Evolutionary conservation across 163 green algal genomes (phyloP).

Genomic region (Scenedesmus sp.): DNA sequence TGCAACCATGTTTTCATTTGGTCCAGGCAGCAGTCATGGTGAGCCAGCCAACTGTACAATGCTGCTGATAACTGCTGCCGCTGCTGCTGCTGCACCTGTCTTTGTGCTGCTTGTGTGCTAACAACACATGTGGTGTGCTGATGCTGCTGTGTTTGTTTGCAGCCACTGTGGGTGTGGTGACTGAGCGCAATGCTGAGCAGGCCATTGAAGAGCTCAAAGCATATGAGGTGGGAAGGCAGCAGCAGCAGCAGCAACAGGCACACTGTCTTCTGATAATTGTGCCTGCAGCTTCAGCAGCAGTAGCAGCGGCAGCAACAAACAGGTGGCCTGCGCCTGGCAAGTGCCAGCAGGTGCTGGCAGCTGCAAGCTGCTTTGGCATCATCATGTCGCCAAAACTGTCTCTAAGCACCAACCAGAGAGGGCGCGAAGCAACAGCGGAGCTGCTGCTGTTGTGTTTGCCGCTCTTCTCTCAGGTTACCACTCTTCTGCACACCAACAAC

Average conservation of each 20-base stretch:
- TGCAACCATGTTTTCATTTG: too few species aligned
- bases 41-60: too few species aligned
- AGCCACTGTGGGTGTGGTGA: constrained; percentile 89
- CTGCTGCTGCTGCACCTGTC: too few species aligned
- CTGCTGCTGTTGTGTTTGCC: too few species aligned
- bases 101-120: constrained; percentile 44
- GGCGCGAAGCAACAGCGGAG: too few species aligned
- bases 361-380: too few species aligned
- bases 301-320: background rate
- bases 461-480: too few species aligned
- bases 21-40: too few species aligned
- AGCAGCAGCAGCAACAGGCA: background rate
- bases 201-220: constrained; percentile 92
- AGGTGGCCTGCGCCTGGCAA: background rate
- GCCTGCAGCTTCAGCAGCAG: background rate
- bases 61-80: too few species aligned
- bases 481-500: background rate
- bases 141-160: constrained; percentile 46
- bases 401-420: too few species aligned
- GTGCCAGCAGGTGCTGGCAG: background rate
- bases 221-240: constrained; percentile 72
- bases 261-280: background rate
- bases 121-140: constrained; percentile 82
- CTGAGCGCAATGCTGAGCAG: constrained; percentile 90
- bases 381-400: too few species aligned